Base-by-base conservation (phyloP, 75 land plant species). In the Picea sitchensis region DNA sequence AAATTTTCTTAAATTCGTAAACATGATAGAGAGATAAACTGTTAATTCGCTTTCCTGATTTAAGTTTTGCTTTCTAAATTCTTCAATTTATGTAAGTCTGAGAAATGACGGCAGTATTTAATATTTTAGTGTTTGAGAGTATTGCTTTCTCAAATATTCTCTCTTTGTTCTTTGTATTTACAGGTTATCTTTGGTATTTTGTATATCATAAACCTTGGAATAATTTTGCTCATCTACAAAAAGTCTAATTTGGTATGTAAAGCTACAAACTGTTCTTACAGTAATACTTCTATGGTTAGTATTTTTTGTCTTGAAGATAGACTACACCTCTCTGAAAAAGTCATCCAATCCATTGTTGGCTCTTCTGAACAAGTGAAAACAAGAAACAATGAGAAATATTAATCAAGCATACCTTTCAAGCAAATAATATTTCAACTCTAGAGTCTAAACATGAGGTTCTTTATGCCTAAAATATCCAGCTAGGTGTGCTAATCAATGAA, bases 101-200 rank as follows among this genome's bases (percentile, higher is more conserved):
- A 68, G 71, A 67, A 1, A 68, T 38, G 72, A 32, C 31, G 47
- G 72, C 5, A 5, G 1, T 38, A 38, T 5, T 68, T 38, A 17
- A 68, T 44, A 18, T 38, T 7, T 34, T 36, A 34, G 34, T 68
- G 34, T 18, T 3, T 3, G 7, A 34, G 31, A 36, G 47, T 14
- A 5, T 68, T 68, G 3, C 7, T 31, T 65, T 68, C 36, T 68
- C 5, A 68, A 68, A 5, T 38, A 17, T 65, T 13, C 1, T 38
- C 7, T 17, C 18, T 68, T 67, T 47, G 41, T 41, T 83, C 17
- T 14, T 3, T 77, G 21, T 36, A 36, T 36, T 36, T 89, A 84
- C 98, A 93, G 98, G 84, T 95, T 82, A 58, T 94, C 17, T 96
- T 96, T 91, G 96, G 90, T 21, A 12, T 92, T 72, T 78, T 96